Evolutionary conservation across 257 asterid genomes (phyloP).

Genomic region (Prunella vulgaris): DNA sequence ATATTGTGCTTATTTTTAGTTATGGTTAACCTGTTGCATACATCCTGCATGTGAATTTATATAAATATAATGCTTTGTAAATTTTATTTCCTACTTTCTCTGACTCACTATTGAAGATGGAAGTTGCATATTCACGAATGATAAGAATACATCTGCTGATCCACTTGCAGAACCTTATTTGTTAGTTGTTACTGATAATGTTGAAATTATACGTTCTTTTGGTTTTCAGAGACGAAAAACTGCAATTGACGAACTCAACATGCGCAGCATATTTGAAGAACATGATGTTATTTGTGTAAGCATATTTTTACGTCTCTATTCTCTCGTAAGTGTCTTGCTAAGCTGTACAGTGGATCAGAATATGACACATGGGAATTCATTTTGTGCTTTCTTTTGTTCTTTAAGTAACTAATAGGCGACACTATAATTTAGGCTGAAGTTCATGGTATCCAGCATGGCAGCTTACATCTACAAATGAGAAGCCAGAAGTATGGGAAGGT

Average conservation of each 20-base stretch:
- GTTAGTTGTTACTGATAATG: not conserved
- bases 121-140: not conserved
- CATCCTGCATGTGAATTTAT: not conserved
- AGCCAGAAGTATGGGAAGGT: constrained; percentile 99
- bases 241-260: constrained; percentile 89
- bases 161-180: not conserved
- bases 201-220: not conserved
- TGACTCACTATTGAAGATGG: not conserved
- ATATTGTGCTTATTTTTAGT: not conserved
- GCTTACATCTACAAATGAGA: constrained; percentile 86
- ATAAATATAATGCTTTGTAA: not conserved
- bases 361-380: not conserved
- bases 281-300: constrained; percentile 91
- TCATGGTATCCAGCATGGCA: constrained; percentile 88
- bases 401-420: constrained; percentile 1
- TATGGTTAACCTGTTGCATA: not conserved
- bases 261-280: constrained; percentile 92
- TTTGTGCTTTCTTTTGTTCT: not conserved
- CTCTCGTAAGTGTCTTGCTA: not conserved
- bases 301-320: constrained; percentile 4
- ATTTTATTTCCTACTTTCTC: not conserved
- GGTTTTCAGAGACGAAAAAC: constrained; percentile 84
- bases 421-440: constrained; percentile 70
- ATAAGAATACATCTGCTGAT: not conserved
- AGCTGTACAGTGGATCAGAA: too few species aligned